Conservation (phyloP, 2,329 filamentous ascomycete species). For the Penicillium capsulatum region DNA sequence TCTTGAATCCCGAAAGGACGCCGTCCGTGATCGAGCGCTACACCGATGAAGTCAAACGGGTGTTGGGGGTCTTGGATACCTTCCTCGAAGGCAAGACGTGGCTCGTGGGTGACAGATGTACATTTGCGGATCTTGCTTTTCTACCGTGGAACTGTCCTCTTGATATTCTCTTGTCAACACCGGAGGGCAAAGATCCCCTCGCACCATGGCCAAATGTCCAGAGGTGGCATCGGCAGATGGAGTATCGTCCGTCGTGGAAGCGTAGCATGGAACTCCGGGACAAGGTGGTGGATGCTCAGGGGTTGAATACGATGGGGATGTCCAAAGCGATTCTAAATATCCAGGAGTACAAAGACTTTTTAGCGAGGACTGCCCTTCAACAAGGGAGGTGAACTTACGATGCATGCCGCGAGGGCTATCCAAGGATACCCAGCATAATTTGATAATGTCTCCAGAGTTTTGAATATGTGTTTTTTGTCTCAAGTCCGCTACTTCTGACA, state of each 20-base stretch:
- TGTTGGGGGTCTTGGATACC: not conserved
- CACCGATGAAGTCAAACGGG: not conserved
- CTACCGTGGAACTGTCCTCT: not conserved
- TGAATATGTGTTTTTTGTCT: too few species aligned
- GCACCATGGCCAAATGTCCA: constrained; percentile 16
- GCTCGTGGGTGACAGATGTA: not conserved
- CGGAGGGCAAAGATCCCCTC: constrained; percentile 2
- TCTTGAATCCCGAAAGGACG: not conserved
- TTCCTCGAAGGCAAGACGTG: not conserved
- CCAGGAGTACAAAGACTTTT: constrained; percentile 1
- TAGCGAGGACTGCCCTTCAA: too few species aligned
- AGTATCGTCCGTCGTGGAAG: constrained; percentile 31
- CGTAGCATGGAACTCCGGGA: constrained; percentile 30
- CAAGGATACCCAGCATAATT: too few species aligned
- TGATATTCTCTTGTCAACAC: not conserved
- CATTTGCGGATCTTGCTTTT: not conserved
- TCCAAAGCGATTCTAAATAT: constrained; percentile 30
- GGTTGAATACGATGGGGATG: constrained; percentile 35
- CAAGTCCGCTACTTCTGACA: too few species aligned
- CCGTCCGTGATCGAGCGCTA: not conserved
- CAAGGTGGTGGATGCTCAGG: constrained; percentile 37
- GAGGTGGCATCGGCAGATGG: constrained; percentile 39
- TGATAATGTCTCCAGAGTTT: too few species aligned
- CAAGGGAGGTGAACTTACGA: too few species aligned
- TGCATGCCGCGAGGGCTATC: too few species aligned